Base-by-base conservation (phyloP, 2,329 filamentous ascomycete species). In the Leptographium galeiforme region DNA sequence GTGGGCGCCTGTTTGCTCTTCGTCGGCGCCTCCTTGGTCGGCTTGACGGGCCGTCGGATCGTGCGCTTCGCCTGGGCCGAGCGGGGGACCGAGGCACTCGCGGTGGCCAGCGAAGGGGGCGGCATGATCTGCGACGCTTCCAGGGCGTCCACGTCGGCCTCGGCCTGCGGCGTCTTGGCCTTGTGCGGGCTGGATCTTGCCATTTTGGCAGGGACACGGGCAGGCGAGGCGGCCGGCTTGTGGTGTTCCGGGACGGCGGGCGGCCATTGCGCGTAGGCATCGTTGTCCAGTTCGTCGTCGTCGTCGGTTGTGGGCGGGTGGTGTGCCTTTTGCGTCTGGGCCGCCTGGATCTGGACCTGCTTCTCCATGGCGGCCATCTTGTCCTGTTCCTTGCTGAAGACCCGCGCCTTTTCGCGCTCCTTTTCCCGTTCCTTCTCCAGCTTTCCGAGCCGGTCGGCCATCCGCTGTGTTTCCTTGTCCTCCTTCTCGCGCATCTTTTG, bases 401-500 rank as follows among this genome's bases (percentile, higher is more conserved):
- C 68, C 16, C 73, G 72, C 8, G 79, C 85, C 63, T 85, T 87
- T 59, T 84, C 79, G 7, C 83, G 75, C 63, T 88, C 84, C 66
- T 85, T 84, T 60, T 82, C 78, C n/a, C 84, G 78, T 45, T 77
- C 79, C 61, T 82, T 85, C 58, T 85, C 81, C 4, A 86, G 70
- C 62, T 81, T 83, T 25, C 72, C 72, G 63, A 78, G 73, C 60
- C 82, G 78, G 50, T 82, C 81, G 16, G 75, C 77, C 59, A 79
- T 72, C 30, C 75, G 75, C 59, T 78, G 77, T 46, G 79, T 74
- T 58, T 86, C 82, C 62, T 81, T 85, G 8, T 69, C 66, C 45
- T 78, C 74, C 57, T 72, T 75, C 53, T 85, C 79, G 41, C 75
- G 78, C 39, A 81, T 78, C 62, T 82, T 85, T 60, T 84, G 56